Base-by-base conservation (phyloP, 2,329 filamentous ascomycete genomes). In the Cercospora zeina region DNA sequence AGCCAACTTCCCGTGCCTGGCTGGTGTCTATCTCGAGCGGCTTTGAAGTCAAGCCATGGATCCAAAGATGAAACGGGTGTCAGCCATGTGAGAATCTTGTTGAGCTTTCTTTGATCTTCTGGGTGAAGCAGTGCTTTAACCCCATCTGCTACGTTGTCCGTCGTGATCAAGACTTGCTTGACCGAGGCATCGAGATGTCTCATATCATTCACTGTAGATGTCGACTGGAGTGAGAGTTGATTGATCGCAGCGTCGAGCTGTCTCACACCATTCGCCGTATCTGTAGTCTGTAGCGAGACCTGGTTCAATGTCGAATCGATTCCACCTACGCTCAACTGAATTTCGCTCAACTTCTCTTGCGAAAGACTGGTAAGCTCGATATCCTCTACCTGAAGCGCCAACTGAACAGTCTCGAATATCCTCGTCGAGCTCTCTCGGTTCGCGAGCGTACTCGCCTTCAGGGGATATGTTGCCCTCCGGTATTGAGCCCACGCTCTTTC, bases 1-100 rank as follows among this genome's bases (percentile, higher is more conserved):
- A 71, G 54, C 69, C 70, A 71, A 16, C 21, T 45, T 7, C 69
- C 69, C 0, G 69, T 71, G 2, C 65, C 42, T 4, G 61, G 19
- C 45, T 70, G 59, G 53, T 68, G 59, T 21, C 55, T 58, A 31
- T 63, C 42, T 33, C 67, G 62, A 14, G 69, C 69, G 10, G 49
- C 57, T 4, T 58, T 49, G 47, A 69, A 67, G 19, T 68, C 47
- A 67, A 16, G 45, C 61, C 54, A 59, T 62, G 37, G 63, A 62
- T 56, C 68, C 62, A 10, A 65, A 37, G 34, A 37, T 39, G 33
- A 1, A 8, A 30, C 24, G 1, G 68, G 33, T n/a, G 62, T 51
- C 11, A 70, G 61, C 67, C 68, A 69, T 51, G 58, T 56, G 42
- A 58, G 24, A 27, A 69, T 37, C 9, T 54, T 4, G 9, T 51